These are phyloP conservation scores for Penicillium sp. DNA, from an alignment of 2,329 filamentous ascomycete genomes.

Conservation along the genomic window DNA sequence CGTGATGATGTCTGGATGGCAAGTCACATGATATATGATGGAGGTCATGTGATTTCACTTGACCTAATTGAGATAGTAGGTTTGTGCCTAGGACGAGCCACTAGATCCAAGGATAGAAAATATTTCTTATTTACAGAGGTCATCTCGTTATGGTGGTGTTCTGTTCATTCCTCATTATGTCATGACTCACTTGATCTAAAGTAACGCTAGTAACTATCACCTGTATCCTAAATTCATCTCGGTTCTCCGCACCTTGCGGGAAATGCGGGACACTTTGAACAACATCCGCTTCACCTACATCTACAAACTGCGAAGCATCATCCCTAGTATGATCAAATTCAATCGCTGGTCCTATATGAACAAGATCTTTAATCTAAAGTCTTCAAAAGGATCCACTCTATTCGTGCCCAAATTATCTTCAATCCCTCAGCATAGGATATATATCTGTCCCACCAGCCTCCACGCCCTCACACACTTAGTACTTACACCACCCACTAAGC, in stretches of 20 bases:
- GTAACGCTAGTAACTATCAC: background rate
- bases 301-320: background rate
- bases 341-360: background rate
- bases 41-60: slow-evolving; percentile 4
- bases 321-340: background rate
- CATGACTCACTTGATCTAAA: background rate
- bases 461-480: no score
- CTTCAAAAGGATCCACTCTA: background rate
- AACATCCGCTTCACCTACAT: background rate
- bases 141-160: background rate
- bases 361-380: no score
- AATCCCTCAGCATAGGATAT: background rate
- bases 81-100: background rate
- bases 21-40: background rate
- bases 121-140: background rate
- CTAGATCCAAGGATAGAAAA: background rate
- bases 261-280: background rate
- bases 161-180: background rate
- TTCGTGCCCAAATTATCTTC: background rate
- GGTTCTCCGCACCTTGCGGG: background rate
- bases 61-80: background rate
- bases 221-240: background rate
- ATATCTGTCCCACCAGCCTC: background rate
- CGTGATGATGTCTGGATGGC: background rate
- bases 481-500: background rate